phyloP scores from a whole-genome alignment of 495 filamentous ascomycete genomes.

The Penicillium cinerascens region DNA sequence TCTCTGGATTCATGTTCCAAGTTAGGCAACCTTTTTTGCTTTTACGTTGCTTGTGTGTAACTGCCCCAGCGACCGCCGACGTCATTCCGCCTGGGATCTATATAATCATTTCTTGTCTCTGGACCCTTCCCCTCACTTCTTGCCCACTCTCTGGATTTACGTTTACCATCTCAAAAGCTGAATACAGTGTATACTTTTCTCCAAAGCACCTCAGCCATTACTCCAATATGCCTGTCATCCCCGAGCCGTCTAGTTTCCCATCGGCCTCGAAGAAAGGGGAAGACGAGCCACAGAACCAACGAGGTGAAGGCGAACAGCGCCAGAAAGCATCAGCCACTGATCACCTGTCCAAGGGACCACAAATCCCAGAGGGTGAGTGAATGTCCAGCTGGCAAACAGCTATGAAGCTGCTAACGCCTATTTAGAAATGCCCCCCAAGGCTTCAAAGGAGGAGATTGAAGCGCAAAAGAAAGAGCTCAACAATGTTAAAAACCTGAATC shows the following conservation, averaged over 20 bases:
- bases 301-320: constrained; percentile 16
- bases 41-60: background rate
- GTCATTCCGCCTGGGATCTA: constrained; percentile 21
- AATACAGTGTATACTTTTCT: too few species aligned
- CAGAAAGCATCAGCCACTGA: constrained; percentile 37
- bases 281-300: constrained; percentile 20
- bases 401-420: constrained; percentile 4
- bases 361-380: constrained; percentile 41
- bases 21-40: background rate
- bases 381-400: background rate
- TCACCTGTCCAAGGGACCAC: constrained; percentile 42
- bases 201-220: background rate
- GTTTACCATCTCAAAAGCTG: background rate
- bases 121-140: background rate
- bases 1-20: background rate
- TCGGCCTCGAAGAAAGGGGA: constrained; percentile 19
- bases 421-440: constrained; percentile 52
- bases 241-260: constrained; percentile 27
- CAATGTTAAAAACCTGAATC: constrained; percentile 37
- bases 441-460: constrained; percentile 63
- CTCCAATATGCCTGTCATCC: constrained; percentile 36
- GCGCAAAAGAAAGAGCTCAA: constrained; percentile 63
- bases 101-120: constrained; percentile 4
- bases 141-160: background rate
- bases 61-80: constrained; percentile 13